Conservation (phyloP, 106 monocot species). For the Phalaenopsis aphrodite region DNA sequence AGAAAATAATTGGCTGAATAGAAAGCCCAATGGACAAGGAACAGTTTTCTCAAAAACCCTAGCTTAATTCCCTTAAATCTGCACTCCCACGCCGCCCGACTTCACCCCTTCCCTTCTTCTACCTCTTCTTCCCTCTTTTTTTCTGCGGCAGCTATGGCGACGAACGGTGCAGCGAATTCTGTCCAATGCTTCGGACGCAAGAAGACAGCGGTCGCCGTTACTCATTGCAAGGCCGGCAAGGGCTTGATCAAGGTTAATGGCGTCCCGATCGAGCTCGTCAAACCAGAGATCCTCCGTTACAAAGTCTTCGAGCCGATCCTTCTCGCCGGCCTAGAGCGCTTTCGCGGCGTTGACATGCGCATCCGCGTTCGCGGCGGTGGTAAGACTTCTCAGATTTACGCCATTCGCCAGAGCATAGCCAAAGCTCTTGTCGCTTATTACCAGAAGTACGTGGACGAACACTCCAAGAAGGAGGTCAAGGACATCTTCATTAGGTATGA, state of each 20-base stretch:
- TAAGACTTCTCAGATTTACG: constrained; percentile 17
- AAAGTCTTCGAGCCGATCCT: constrained; percentile 21
- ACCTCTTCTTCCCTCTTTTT: background rate
- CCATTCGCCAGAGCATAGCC: constrained; percentile 16
- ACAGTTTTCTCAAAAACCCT: background rate
- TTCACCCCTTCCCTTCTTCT: background rate
- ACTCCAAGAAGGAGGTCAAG: constrained; percentile 14
- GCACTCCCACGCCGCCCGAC: background rate
- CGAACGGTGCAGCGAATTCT: background rate
- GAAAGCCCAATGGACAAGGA: no score
- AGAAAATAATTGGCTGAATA: no score
- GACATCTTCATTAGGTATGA: constrained; percentile 15
- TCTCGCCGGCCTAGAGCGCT: constrained; percentile 9
- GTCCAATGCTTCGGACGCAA: constrained; percentile 21
- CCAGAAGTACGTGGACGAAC: constrained; percentile 21
- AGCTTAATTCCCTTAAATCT: background rate
- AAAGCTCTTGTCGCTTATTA: constrained; percentile 20
- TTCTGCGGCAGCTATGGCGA: background rate
- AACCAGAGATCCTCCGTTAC: constrained; percentile 21
- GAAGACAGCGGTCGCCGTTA: constrained; percentile 17
- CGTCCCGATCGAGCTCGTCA: constrained; percentile 15
- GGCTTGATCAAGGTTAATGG: constrained; percentile 21
- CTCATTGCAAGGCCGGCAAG: constrained; percentile 12
- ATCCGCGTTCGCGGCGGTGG: constrained; percentile 12
- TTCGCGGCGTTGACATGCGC: constrained; percentile 16